Conservation (phyloP, 257 asterid genomes). For the Plantago elongata region DNA sequence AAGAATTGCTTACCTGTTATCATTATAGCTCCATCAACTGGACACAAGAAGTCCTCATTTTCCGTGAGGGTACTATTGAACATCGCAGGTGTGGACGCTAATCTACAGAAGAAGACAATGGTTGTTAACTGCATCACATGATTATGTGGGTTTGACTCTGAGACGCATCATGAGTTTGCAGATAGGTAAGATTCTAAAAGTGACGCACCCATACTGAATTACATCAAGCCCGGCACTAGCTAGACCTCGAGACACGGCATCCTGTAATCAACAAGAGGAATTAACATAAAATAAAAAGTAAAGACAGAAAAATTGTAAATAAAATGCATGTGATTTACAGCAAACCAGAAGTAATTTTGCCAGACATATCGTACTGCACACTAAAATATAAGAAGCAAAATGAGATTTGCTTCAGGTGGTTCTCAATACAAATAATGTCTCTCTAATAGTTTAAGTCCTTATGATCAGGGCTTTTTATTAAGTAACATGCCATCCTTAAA, state of each 20-base stretch:
- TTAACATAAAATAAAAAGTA: constrained; percentile 8
- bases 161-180: constrained; percentile 9
- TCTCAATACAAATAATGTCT: neutral
- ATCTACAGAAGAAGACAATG: constrained; percentile 38
- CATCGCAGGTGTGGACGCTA: constrained; percentile 99
- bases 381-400: neutral
- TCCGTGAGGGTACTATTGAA: constrained; percentile 83
- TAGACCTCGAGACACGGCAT: constrained; percentile 88
- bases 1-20: constrained; percentile 59
- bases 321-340: neutral
- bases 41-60: constrained; percentile 65
- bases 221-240: constrained; percentile 78
- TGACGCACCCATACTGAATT: constrained; percentile 75
- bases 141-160: neutral
- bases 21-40: constrained; percentile 95
- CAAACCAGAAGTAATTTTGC: neutral
- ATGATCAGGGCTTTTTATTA: neutral
- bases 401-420: too few species aligned
- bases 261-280: constrained; percentile 45
- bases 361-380: constrained; percentile 7
- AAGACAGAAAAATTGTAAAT: too few species aligned
- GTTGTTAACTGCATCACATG: constrained; percentile 20
- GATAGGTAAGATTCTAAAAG: neutral
- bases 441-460: constrained; percentile 1
- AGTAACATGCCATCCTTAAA: neutral